phyloP scores from a whole-genome alignment of 176 grass and related monocot species.

The Raddia distichophylla region DNA sequence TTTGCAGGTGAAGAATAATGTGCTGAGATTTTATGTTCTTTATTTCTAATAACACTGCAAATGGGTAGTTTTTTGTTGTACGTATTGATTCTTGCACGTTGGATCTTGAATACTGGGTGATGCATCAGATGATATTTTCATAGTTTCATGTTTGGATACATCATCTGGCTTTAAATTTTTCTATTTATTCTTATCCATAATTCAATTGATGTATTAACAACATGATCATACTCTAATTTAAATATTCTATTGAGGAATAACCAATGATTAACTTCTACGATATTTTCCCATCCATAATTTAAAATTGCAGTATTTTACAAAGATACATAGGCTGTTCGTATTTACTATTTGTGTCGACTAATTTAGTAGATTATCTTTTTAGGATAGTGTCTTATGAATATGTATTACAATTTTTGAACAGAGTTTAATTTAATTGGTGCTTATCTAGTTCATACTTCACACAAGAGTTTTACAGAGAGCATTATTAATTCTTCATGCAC shows the following conservation, averaged over 20 bases:
- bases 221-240: neutral
- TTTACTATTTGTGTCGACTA: slow-evolving; percentile 10
- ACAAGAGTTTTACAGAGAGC: too few species aligned
- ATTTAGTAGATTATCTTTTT: too few species aligned
- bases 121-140: neutral
- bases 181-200: neutral
- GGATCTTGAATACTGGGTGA: neutral
- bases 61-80: slow-evolving; percentile 8
- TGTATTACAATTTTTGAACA: neutral
- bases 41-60: neutral
- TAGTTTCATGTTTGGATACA: neutral
- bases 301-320: neutral
- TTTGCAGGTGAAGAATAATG: slow-evolving; percentile 71
- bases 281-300: neutral
- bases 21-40: slow-evolving; percentile 11
- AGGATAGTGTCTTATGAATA: slow-evolving; percentile 10
- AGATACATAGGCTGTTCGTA: neutral
- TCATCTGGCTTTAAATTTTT: neutral
- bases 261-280: neutral
- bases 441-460: slow-evolving; percentile 12
- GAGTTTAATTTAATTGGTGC: neutral
- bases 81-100: neutral
- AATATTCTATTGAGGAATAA: slow-evolving; percentile 28
- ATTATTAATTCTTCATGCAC: neutral
- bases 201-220: neutral